phyloP scores from a whole-genome alignment of 768 basidiomycete genomes.

The Pisolithus albus region DNA sequence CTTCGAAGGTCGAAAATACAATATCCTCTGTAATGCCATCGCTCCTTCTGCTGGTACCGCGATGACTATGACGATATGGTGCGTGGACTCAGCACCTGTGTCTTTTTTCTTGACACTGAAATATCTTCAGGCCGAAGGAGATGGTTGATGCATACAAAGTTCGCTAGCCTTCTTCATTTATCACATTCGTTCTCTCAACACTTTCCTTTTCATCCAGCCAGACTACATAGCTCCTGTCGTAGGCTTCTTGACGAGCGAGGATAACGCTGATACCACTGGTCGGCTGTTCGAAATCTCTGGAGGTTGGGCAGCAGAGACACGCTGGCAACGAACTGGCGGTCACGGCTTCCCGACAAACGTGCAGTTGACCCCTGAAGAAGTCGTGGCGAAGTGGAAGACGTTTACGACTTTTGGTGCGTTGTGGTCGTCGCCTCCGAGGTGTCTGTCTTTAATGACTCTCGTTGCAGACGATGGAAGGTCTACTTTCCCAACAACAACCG shows the following conservation, averaged over 20 bases:
- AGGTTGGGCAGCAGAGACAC: conserved; percentile 87
- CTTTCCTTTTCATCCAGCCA: conserved; percentile 42
- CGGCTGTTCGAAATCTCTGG: conserved; percentile 80
- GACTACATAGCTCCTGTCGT: conserved; percentile 91
- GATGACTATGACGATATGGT: conserved; percentile 83
- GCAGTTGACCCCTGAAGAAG: conserved; percentile 71
- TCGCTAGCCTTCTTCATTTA: not conserved
- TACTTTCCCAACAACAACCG: conserved; percentile 68
- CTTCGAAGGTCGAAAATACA: conserved; percentile 87
- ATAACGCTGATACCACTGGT: conserved; percentile 68
- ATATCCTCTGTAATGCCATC: conserved; percentile 83
- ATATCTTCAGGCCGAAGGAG: conserved; percentile 55
- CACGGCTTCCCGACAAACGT: conserved; percentile 79
- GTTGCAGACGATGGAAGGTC: conserved; percentile 67
- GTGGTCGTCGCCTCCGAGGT: not conserved
- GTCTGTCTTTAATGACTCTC: not conserved
- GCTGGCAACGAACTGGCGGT: conserved; percentile 90
- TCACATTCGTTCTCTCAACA: not conserved
- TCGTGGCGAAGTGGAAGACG: conserved; percentile 69
- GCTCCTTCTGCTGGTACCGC: conserved; percentile 87
- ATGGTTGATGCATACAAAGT: conserved; percentile 90
- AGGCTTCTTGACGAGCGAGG: conserved; percentile 80
- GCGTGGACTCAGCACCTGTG: conserved; percentile 2
- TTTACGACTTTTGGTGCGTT: conserved; percentile 80
- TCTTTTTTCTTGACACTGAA: not conserved